Base-by-base conservation (phyloP, 805 yeast species). In the Candida pini region DNA sequence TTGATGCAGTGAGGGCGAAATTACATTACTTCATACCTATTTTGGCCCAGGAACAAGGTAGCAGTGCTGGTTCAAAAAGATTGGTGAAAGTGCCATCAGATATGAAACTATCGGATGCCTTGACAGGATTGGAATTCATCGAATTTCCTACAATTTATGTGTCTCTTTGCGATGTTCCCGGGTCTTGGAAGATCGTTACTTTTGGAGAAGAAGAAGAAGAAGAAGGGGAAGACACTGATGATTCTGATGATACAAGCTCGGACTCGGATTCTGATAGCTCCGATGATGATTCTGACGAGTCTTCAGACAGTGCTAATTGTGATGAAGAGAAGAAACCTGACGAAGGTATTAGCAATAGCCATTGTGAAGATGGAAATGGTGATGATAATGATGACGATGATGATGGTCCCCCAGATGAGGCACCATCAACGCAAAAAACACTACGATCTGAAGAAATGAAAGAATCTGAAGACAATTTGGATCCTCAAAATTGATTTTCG, bases 71-170 rank as follows among this genome's bases (percentile, higher is more conserved):
- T n/a, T n/a, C n/a, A n/a, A n/a, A 49, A 16, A 58, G 64, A 21
- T 48, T 73, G 18, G 56, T 76, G 3, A 50, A 53, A 26, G 26
- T 78, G 12, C 60, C 64, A 15, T 34, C 54, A 0, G 55, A 48
- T 1, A 45, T 44, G n/a, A 38, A 62, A 16, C 47, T 84, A 2
- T 71, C 71, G 0, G 73, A 69, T 17, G 63, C 65, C 1, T 46
- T 87, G n/a, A 60, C 62, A 38, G 76, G 76, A 23, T 67, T 68
- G 36, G 65, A 77, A 0, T 83, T 87, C 0, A 66, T 86, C 23
- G 96, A 87, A 52, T 87, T 72, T 45, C 95, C 96, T 0, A 80
- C 88, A 0, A 62, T 87, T 4, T 68, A 63, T 36, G 63, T 81
- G 1, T 61, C 70, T 2, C 36, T 47, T n/a, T n/a, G n/a, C n/a